phyloP scores from a whole-genome alignment of 2,329 filamentous ascomycete genomes.

The Fusarium sp. region DNA sequence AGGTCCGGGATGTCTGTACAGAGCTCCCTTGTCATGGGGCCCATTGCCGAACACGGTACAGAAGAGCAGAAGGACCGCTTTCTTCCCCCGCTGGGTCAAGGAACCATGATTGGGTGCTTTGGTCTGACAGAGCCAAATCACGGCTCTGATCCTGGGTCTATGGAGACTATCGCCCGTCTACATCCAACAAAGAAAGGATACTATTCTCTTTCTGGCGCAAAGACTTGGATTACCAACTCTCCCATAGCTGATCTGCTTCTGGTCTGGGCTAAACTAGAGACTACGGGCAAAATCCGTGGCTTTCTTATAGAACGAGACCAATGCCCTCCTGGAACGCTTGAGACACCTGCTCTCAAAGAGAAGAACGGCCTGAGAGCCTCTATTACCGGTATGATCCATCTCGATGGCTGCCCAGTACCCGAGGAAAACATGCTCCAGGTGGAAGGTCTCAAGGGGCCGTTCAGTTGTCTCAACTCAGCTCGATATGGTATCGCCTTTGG shows the following conservation, averaged over 20 bases:
- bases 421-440: conserved; percentile 94
- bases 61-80: conserved; percentile 87
- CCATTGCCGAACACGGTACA: conserved; percentile 86
- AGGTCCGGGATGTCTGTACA: conserved; percentile 95
- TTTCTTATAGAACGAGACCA: conserved; percentile 87
- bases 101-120: conserved; percentile 85
- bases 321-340: conserved; percentile 86
- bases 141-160: conserved; percentile 88
- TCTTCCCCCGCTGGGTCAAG: conserved; percentile 82
- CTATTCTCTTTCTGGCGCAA: conserved; percentile 80
- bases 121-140: conserved; percentile 95
- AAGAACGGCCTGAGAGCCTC: conserved; percentile 94
- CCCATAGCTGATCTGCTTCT: conserved; percentile 87
- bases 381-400: conserved; percentile 96
- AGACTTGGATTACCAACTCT: conserved; percentile 96
- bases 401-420: conserved; percentile 88
- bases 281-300: conserved; percentile 93
- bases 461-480: conserved; percentile 93
- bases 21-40: conserved; percentile 91
- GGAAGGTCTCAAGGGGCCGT: conserved; percentile 87
- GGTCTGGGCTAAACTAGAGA: conserved; percentile 92
- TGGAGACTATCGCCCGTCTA: conserved; percentile 85
- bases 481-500: conserved; percentile 94
- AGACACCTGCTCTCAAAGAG: conserved; percentile 91
- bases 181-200: conserved; percentile 87